Evolutionary conservation across 2,329 filamentous ascomycete species (phyloP), one percentile per base, ranked within the genome.

Genomic region (Dactylellina parvicollis): DNA sequence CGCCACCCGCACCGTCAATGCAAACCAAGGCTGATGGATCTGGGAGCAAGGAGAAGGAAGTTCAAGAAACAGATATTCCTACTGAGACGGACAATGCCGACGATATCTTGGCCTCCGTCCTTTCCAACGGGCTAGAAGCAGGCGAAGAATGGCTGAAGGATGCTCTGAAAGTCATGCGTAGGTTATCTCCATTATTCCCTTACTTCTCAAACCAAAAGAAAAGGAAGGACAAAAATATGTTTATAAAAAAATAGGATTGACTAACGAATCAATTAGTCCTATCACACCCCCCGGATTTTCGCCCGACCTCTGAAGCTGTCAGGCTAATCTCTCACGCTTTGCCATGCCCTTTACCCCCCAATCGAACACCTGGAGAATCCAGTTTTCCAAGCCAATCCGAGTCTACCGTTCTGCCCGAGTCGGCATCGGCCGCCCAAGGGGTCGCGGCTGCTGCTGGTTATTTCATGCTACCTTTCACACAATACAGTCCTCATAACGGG

Each of bases 371-470:
- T 16, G 60, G 52, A 66, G 75, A 64, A 49, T 47, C 38, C 50
- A 67, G 30, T 38, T 75, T 34, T 70, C 75, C 54, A 47, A 76
- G 36, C 56, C 75, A 49, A 59, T 61, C 38, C 61, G 75, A 40
- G 46, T 75, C 69, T 16, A 49, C 44, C 46, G 65, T 62, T 47
- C 65, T 78, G 34, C 77, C 77, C 14, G 73, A 74, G 42, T 78
- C 77, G 8, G 77, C 77, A 38, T 74, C 74, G 30, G 74, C 74
- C 32, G 77, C 77, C 2, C 77, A 77, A 20, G 75, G 70, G 4
- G 77, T 77, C 44, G 77, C 77, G 3, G 76, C 76, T 1, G 76
- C 76, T 9, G 77, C 77, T 10, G 76, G 76, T n/a, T 76, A 77
- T 30, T 76, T 76, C 34, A 75, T 78, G 59, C 75, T 76, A 10